Conservation (phyloP, 2,329 filamentous ascomycete species). For the Sclerotinia borealis region DNA sequence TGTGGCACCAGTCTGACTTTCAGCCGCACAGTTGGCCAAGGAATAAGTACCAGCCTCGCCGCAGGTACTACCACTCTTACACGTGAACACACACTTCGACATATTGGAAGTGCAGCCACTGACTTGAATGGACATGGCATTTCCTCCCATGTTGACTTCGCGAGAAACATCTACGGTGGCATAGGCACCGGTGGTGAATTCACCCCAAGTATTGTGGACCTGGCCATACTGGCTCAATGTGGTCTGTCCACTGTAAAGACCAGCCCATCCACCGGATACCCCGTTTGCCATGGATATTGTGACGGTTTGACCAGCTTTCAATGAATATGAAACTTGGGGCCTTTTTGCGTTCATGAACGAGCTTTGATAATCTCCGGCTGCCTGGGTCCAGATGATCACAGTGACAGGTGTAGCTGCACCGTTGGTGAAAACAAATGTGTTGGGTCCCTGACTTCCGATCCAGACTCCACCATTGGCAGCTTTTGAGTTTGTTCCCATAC, state of each 20-base stretch:
- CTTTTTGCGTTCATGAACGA: conserved; percentile 7
- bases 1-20: conserved; percentile 4
- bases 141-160: conserved; percentile 14
- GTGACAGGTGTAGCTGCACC: not conserved
- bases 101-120: conserved; percentile 8
- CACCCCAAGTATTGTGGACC: conserved; percentile 16
- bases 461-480: conserved; percentile 8
- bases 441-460: conserved; percentile 15
- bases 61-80: conserved; percentile 2
- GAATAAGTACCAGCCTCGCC: conserved; percentile 1
- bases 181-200: conserved; percentile 13
- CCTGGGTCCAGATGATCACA: conserved; percentile 9
- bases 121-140: conserved; percentile 11
- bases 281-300: conserved; percentile 13
- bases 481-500: conserved; percentile 10
- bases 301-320: not conserved
- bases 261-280: conserved; percentile 13
- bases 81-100: conserved; percentile 2
- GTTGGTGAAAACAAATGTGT: conserved; percentile 10
- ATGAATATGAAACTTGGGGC: conserved; percentile 10
- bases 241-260: conserved; percentile 11
- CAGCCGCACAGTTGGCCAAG: conserved; percentile 1
- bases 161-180: conserved; percentile 14
- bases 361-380: not conserved
- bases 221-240: conserved; percentile 10